phyloP scores from a whole-genome alignment of 2,329 filamentous ascomycete genomes.

The Neodidymelliopsis sp. region DNA sequence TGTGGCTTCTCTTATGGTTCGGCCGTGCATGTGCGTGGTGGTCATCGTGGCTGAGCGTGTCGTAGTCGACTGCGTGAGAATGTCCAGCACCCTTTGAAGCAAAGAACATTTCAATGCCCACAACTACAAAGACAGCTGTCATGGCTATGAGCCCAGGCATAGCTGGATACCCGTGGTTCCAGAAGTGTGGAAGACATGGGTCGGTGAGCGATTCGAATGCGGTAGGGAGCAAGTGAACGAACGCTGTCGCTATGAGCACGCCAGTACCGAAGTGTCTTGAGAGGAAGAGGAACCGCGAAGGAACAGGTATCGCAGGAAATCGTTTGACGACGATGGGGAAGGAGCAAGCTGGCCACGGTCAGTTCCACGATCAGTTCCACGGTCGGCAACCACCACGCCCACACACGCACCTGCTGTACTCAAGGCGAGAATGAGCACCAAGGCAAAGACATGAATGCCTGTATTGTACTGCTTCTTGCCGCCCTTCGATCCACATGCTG shows the following conservation, averaged over 20 bases:
- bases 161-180: conserved; percentile 50
- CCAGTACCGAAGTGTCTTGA: conserved; percentile 52
- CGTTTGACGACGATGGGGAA: conserved; percentile 51
- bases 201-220: conserved; percentile 51
- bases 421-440: conserved; percentile 63
- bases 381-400: not conserved
- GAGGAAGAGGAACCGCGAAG: conserved; percentile 51
- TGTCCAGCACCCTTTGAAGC: conserved; percentile 72
- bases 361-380: conserved; percentile 14
- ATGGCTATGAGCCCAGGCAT: conserved; percentile 52
- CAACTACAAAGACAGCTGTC: conserved; percentile 66
- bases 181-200: conserved; percentile 50
- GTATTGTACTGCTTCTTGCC: conserved; percentile 61
- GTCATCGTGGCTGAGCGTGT: conserved; percentile 47
- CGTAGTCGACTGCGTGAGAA: conserved; percentile 63
- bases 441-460: conserved; percentile 63
- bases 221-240: conserved; percentile 52
- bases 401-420: conserved; percentile 58
- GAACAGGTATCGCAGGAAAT: conserved; percentile 48
- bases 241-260: conserved; percentile 51
- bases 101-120: conserved; percentile 87
- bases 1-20: conserved; percentile 42
- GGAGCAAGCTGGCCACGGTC: conserved; percentile 45
- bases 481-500: conserved; percentile 61
- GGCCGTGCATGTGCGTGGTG: conserved; percentile 25